Evolutionary conservation across 108 stramenopile species (phyloP).

Genomic region (Conticribra guillardii): DNA sequence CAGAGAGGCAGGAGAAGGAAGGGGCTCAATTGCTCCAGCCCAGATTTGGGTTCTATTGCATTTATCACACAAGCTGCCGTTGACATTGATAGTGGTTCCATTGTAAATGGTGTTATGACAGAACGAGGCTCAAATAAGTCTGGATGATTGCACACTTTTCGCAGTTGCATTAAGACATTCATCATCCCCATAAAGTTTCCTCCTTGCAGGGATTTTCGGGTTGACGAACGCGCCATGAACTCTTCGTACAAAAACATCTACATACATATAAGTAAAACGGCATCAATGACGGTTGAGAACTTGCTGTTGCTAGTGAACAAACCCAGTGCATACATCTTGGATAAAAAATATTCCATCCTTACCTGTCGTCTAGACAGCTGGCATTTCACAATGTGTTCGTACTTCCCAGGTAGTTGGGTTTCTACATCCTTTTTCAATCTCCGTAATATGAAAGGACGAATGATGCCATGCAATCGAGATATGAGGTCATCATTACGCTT

Average conservation of each 20-base stretch:
- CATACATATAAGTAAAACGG: neutral
- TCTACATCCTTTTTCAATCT: slow-evolving; percentile 97
- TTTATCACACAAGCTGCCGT: slow-evolving; percentile 52
- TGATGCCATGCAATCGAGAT: slow-evolving; percentile 92
- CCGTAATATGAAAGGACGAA: slow-evolving; percentile 96
- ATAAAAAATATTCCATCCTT: slow-evolving; percentile 3
- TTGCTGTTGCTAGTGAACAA: neutral
- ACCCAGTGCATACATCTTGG: neutral
- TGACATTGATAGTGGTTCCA: slow-evolving; percentile 62
- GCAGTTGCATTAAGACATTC: slow-evolving; percentile 98
- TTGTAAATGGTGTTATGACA: slow-evolving; percentile 89
- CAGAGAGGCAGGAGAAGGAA: slow-evolving; percentile 58
- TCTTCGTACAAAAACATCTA: slow-evolving; percentile 96
- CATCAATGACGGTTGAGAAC: neutral
- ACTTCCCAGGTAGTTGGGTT: slow-evolving; percentile 96
- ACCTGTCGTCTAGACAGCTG: slow-evolving; percentile 91
- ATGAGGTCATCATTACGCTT: slow-evolving; percentile 83
- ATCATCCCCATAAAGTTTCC: slow-evolving; percentile 99
- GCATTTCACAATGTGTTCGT: slow-evolving; percentile 95
- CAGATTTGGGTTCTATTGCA: slow-evolving; percentile 39
- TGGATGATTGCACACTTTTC: slow-evolving; percentile 99
- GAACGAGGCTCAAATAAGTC: slow-evolving; percentile 98
- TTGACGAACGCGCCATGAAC: slow-evolving; percentile 95
- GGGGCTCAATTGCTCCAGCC: slow-evolving; percentile 51
- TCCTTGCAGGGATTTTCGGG: slow-evolving; percentile 83